Evolutionary conservation across 768 basidiomycete species (phyloP).

Genomic region (Rhodosporidiobolus odoratus): DNA sequence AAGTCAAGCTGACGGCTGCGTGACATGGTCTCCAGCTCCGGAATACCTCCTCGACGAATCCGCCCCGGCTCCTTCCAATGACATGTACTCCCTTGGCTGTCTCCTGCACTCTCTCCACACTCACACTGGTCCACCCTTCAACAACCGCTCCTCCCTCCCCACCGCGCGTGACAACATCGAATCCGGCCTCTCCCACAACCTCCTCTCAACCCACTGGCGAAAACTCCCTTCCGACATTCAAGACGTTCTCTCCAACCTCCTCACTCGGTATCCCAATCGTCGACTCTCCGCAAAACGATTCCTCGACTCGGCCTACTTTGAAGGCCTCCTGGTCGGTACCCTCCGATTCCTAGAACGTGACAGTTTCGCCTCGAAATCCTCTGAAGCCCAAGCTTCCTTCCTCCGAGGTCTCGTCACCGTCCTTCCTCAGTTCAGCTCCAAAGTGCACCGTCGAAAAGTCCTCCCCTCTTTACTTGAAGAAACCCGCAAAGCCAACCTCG

Average conservation of each 20-base stretch:
- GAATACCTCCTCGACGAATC: slow-evolving; percentile 90
- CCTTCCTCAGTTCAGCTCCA: slow-evolving; percentile 77
- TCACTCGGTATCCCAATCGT: slow-evolving; percentile 68
- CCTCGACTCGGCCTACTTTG: slow-evolving; percentile 64
- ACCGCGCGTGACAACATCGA: slow-evolving; percentile 47
- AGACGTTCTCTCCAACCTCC: slow-evolving; percentile 69
- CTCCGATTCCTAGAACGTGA: slow-evolving; percentile 93
- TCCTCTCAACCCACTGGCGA: slow-evolving; percentile 46
- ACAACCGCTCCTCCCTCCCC: slow-evolving; percentile 57
- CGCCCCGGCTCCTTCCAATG: slow-evolving; percentile 69
- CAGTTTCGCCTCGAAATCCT: slow-evolving; percentile 85
- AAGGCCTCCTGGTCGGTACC: slow-evolving; percentile 88
- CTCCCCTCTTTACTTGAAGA: slow-evolving; percentile 89
- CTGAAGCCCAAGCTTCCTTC: slow-evolving; percentile 93
- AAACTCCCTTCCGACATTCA: slow-evolving; percentile 63
- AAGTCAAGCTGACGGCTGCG: too few species aligned
- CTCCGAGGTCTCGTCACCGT: slow-evolving; percentile 76
- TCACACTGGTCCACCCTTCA: slow-evolving; percentile 79
- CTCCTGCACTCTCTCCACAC: slow-evolving; percentile 81
- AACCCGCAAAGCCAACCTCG: slow-evolving; percentile 75
- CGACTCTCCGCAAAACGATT: slow-evolving; percentile 74
- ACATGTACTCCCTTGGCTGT: slow-evolving; percentile 89
- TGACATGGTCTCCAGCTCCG: slow-evolving; percentile 69
- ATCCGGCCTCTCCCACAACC: slow-evolving; percentile 25
- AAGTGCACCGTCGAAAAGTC: slow-evolving; percentile 78